phyloP scores from a whole-genome alignment of 306 rosid species.

The Canavalia ensiformis region DNA sequence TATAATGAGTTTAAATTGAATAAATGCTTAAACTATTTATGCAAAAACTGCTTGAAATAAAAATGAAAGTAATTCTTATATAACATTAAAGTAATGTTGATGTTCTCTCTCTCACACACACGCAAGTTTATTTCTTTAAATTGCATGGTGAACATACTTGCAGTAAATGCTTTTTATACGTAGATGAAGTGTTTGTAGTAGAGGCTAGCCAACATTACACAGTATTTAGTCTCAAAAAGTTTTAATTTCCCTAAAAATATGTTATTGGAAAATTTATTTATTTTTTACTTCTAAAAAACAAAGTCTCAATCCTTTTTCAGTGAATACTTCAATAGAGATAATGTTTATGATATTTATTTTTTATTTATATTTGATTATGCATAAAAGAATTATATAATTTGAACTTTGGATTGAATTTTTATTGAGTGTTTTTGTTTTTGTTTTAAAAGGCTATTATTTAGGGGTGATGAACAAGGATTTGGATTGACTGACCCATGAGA shows the following conservation, averaged over 20 bases:
- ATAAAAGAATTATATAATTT: background rate
- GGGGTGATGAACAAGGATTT: background rate
- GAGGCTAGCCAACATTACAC: background rate
- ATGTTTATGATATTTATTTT: background rate
- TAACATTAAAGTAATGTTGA: too few relatives aligned
- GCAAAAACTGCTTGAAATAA: background rate
- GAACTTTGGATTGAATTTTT: background rate
- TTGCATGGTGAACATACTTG: background rate
- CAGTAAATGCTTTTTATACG: background rate
- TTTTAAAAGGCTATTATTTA: background rate
- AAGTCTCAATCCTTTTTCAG: background rate
- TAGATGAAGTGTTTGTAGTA: background rate
- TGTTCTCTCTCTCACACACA: too few relatives aligned
- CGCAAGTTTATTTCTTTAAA: background rate
- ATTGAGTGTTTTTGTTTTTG: background rate
- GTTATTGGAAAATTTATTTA: background rate
- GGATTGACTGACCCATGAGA: background rate
- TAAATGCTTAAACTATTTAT: background rate
- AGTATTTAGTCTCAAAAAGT: background rate
- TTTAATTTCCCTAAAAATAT: background rate
- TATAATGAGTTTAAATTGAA: background rate
- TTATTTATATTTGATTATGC: background rate
- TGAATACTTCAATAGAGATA: background rate
- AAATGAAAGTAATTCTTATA: background rate
- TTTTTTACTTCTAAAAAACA: background rate